Percentiles rank a stretch among this genome's conserved stretches.
phyloP scores from a whole-genome alignment of 306 rosid genomes.

The Gynostemma pentaphyllum region DNA sequence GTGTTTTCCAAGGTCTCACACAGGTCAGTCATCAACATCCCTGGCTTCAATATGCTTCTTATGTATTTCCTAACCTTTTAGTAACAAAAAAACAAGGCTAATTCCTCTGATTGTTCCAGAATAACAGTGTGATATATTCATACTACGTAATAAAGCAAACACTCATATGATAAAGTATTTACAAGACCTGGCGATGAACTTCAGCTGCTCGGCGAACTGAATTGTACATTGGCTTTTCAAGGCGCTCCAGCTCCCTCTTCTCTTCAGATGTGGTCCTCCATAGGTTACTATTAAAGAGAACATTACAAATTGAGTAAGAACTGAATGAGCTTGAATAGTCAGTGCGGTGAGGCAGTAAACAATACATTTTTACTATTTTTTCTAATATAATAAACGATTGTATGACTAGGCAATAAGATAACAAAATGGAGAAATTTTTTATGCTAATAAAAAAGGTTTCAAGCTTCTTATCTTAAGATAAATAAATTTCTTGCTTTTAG shows the following conservation, averaged over 20 bases:
- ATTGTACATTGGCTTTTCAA: constrained; percentile 77
- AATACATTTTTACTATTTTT: background rate
- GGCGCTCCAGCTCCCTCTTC: constrained; percentile 97
- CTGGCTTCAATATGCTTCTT: constrained; percentile 72
- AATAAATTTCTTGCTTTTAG: background rate
- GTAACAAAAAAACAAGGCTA: constrained; percentile 4
- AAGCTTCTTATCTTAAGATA: background rate
- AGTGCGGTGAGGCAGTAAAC: background rate
- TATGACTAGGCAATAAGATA: too few relatives aligned
- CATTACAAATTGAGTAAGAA: constrained; percentile 4
- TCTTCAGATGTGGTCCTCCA: constrained; percentile 98
- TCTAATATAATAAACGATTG: background rate
- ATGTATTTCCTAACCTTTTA: constrained; percentile 80
- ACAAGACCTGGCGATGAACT: constrained; percentile 96
- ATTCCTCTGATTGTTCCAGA: background rate
- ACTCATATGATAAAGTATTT: constrained; percentile 3
- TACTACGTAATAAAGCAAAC: background rate
- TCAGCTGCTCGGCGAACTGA: constrained; percentile 96
- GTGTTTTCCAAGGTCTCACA: constrained; percentile 94
- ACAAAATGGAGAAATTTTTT: background rate
- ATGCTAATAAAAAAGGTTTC: background rate
- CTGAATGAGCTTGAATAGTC: background rate
- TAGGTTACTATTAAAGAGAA: constrained; percentile 42
- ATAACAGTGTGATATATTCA: background rate
- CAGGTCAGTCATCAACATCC: constrained; percentile 87